Percentiles rank a stretch among this genome's conserved stretches.
Conservation (phyloP, 2,329 filamentous ascomycete species). For the Stachybotrys echinatus region DNA sequence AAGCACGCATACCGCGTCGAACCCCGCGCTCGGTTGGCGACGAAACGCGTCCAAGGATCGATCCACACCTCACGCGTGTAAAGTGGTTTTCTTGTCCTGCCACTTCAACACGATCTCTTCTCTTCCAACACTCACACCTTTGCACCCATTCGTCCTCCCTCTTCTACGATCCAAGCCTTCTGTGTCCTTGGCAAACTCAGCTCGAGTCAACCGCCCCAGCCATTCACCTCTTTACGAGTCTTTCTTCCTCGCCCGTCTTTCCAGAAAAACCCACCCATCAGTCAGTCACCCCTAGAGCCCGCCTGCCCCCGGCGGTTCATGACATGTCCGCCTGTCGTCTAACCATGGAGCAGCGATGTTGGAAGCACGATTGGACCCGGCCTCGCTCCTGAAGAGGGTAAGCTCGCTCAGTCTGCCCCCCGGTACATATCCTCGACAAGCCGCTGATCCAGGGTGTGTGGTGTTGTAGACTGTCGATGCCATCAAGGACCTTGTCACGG, state of each 20-base stretch:
- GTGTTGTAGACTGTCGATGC: conserved; percentile 95
- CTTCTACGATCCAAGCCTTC: too few species aligned
- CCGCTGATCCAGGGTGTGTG: background rate
- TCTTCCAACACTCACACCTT: background rate
- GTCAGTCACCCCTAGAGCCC: background rate
- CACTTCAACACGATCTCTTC: too few species aligned
- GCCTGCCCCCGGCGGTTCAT: background rate
- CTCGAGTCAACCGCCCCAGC: too few species aligned
- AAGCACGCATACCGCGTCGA: background rate
- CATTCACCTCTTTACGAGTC: background rate
- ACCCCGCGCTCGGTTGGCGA: conserved; percentile 22
- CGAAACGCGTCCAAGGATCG: conserved; percentile 23
- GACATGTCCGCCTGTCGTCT: background rate
- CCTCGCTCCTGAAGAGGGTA: conserved; percentile 91
- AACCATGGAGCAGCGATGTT: conserved; percentile 59
- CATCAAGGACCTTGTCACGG: conserved; percentile 98
- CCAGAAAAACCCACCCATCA: background rate
- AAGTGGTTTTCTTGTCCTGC: conserved; percentile 21
- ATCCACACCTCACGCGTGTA: conserved; percentile 19
- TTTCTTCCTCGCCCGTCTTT: background rate
- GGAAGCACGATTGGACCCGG: conserved; percentile 96
- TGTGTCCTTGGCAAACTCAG: too few species aligned
- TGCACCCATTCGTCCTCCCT: background rate
- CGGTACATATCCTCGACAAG: background rate
- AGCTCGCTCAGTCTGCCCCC: conserved; percentile 8